These are phyloP conservation scores for Dothideomycetes sp. DNA, from an alignment of 2,329 filamentous ascomycete genomes.

Conservation along the genomic window DNA sequence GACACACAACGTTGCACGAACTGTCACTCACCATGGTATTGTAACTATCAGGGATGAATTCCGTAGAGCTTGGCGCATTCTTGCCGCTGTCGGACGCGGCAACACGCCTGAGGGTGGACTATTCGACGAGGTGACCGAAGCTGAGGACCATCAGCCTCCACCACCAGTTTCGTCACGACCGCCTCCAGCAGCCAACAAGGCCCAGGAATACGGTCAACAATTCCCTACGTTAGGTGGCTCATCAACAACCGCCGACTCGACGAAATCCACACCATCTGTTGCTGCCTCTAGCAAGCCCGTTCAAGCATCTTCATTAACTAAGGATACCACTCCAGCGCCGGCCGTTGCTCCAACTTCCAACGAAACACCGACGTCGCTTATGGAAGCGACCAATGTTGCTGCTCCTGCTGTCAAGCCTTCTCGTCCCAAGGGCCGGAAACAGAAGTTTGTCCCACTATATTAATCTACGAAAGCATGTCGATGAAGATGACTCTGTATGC, in stretches of 20 bases:
- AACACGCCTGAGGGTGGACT: slow-evolving; percentile 20
- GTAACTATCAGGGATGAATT: slow-evolving; percentile 79
- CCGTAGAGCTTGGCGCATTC: slow-evolving; percentile 65
- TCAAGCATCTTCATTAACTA: not conserved
- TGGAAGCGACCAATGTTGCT: not conserved
- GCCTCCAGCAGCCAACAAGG: slow-evolving; percentile 6
- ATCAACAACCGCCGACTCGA: too few species aligned
- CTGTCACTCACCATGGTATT: slow-evolving; percentile 74
- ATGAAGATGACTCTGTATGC: too few species aligned
- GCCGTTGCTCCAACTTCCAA: not conserved
- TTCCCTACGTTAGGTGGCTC: slow-evolving; percentile 2
- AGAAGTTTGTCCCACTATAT: slow-evolving; percentile 9
- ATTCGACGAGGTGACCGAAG: slow-evolving; percentile 20
- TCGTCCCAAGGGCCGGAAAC: slow-evolving; percentile 7
- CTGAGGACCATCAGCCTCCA: slow-evolving; percentile 1
- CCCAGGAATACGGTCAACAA: slow-evolving; percentile 8
- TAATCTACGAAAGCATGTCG: too few species aligned
- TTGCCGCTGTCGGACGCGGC: slow-evolving; percentile 44
- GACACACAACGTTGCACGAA: slow-evolving; percentile 80
- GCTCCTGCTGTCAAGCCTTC: not conserved
- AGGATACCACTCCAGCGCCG: too few species aligned
- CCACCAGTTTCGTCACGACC: slow-evolving; percentile 2
- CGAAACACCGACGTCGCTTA: not conserved
- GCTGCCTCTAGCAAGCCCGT: slow-evolving; percentile 1
- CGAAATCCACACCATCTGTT: not conserved